Evolutionary conservation across 2,329 filamentous ascomycete species (phyloP), one percentile per base, ranked within the genome.

Genomic region (Talaromyces sp.): DNA sequence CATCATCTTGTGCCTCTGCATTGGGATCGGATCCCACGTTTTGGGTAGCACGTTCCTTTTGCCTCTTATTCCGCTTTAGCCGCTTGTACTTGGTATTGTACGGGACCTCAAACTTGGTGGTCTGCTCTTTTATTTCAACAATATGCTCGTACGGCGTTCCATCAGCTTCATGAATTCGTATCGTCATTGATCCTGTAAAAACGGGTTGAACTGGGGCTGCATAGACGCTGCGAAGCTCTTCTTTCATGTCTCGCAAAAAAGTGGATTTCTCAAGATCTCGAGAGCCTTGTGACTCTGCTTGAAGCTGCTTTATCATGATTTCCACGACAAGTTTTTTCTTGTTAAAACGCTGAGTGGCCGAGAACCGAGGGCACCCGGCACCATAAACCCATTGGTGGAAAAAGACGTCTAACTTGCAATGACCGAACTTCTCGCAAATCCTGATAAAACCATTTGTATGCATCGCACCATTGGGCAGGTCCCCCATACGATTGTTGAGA

Each of bases 1-100:
- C 86, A 62, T 96, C 92, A 60, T 95, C 89, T 59, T 91, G 87
- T 7, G 84, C 83, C 64, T 90, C 89, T 16, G 83, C 82, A 65
- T 80, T 79, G 54, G 82, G 82, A 70, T 89, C 90, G 57, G 85
- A 84, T 61, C 83, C 89, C 51, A 80, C 83, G 28, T 82, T 86
- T 56, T 84, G 86, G 44, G 84, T 84, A 27, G 85, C 87, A 63
- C 91, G 87, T 73, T 96, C 91, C 73, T 92, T 92, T 73, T 94
- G 87, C 34, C 90, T 83, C 52, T 89, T 86, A 63, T 90, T 97
- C 54, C 93, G 84, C 80, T 99, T 99, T 2, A 99, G 83, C 8
- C 96, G 88, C 79, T 98, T 99, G 79, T 99, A 99, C 74, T 99
- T 99, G 0, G 95, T 99, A 70, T 98, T 98, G 78, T 99, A 99